Evolutionary conservation across 2,329 filamentous ascomycete genomes (phyloP).

Genomic region (Sarocladiaceae sp.): DNA sequence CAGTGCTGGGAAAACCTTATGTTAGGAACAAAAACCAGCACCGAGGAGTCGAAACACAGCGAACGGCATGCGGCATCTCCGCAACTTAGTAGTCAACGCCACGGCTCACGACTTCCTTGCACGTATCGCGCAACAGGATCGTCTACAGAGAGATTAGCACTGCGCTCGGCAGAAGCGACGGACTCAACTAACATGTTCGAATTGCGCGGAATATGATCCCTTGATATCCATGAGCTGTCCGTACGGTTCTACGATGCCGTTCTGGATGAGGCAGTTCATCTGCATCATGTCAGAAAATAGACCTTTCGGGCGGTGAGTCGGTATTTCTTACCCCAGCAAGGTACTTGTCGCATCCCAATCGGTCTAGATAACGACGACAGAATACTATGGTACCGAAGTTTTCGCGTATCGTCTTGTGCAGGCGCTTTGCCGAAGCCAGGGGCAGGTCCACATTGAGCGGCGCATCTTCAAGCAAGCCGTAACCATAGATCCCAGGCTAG

Average conservation of each 20-base stretch:
- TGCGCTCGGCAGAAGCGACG: not conserved
- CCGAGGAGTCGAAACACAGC: not conserved
- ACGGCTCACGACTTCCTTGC: constrained; percentile 47
- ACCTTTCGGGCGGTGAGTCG: not conserved
- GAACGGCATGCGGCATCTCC: too few relatives aligned
- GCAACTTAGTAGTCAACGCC: constrained; percentile 42
- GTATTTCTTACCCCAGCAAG: constrained; percentile 43
- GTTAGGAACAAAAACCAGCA: constrained; percentile 7
- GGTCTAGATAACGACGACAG: constrained; percentile 55
- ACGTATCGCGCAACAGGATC: constrained; percentile 34
- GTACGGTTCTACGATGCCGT: constrained; percentile 52
- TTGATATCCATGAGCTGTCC: constrained; percentile 49
- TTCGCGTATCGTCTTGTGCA: constrained; percentile 53
- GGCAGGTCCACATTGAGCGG: constrained; percentile 27
- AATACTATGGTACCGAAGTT: constrained; percentile 59
- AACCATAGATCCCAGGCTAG: constrained; percentile 47
- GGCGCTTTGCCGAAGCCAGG: constrained; percentile 46
- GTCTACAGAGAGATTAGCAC: constrained; percentile 29
- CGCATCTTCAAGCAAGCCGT: constrained; percentile 35
- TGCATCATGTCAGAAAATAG: constrained; percentile 21
- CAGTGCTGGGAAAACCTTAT: constrained; percentile 5
- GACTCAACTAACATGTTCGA: constrained; percentile 41
- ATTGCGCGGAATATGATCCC: constrained; percentile 59
- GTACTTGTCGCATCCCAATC: constrained; percentile 55
- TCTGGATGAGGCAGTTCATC: constrained; percentile 51